phyloP scores from a whole-genome alignment of 2,329 filamentous ascomycete genomes.

The Diaporthe nobilis region DNA sequence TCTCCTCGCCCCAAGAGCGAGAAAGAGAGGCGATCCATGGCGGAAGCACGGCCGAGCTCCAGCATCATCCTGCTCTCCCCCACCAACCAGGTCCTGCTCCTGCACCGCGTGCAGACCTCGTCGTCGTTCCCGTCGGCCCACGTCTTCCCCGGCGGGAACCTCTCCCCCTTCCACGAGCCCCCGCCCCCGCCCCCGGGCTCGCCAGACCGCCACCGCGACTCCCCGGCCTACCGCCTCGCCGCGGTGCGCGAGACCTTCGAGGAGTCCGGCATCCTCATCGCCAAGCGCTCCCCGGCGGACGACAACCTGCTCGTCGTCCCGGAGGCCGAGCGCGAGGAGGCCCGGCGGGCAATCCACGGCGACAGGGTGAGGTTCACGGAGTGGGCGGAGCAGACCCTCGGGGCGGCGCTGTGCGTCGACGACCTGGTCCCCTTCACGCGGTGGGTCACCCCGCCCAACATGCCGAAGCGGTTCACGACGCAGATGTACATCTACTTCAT shows the following conservation, averaged over 20 bases:
- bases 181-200: constrained; percentile 59
- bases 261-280: constrained; percentile 90
- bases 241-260: constrained; percentile 95
- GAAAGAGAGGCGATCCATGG: background rate
- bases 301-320: constrained; percentile 74
- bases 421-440: constrained; percentile 85
- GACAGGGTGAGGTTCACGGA: constrained; percentile 75
- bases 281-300: constrained; percentile 55
- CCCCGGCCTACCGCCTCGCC: constrained; percentile 80
- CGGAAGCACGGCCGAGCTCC: constrained; percentile 37
- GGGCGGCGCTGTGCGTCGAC: constrained; percentile 55
- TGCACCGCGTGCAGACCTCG: constrained; percentile 87
- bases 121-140: constrained; percentile 91
- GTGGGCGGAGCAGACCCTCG: constrained; percentile 65
- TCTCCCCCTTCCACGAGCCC: constrained; percentile 85
- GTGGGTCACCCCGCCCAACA: constrained; percentile 86
- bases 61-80: constrained; percentile 90
- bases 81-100: constrained; percentile 86
- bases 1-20: background rate
- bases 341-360: constrained; percentile 77
- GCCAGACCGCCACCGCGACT: constrained; percentile 76
- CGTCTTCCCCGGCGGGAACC: constrained; percentile 93
- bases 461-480: constrained; percentile 86
- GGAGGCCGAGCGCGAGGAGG: constrained; percentile 72
- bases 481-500: constrained; percentile 98